These are phyloP conservation scores for Chaetoceros tenuissimus DNA, from an alignment of 108 stramenopile genomes.

Conservation along the genomic window DNA sequence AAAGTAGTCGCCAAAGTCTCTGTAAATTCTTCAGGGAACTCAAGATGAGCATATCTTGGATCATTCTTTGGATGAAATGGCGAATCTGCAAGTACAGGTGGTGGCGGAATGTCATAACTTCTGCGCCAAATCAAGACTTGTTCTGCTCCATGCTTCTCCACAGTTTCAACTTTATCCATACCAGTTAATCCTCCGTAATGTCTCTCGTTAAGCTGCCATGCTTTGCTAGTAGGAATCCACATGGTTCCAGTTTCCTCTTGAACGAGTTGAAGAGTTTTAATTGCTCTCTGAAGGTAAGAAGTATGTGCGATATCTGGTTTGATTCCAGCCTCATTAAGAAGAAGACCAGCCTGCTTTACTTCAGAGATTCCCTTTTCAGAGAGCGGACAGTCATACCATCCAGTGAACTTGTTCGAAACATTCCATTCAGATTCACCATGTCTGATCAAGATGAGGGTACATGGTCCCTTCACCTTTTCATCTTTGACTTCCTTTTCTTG, in stretches of 20 bases:
- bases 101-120: slow-evolving; percentile 86
- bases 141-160: slow-evolving; percentile 88
- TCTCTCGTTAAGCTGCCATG: slow-evolving; percentile 89
- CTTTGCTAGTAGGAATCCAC: slow-evolving; percentile 68
- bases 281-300: slow-evolving; percentile 78
- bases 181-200: slow-evolving; percentile 87
- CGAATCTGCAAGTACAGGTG: slow-evolving; percentile 47
- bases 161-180: slow-evolving; percentile 91
- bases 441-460: slow-evolving; percentile 81
- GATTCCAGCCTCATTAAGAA: slow-evolving; percentile 57
- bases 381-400: slow-evolving; percentile 94
- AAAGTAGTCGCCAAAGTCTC: slow-evolving; percentile 79
- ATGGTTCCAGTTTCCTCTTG: slow-evolving; percentile 79
- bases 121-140: slow-evolving; percentile 88
- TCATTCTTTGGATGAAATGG: slow-evolving; percentile 81
- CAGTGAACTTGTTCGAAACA: slow-evolving; percentile 93
- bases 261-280: slow-evolving; percentile 77
- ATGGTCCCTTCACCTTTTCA: too few species aligned
- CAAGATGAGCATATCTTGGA: slow-evolving; percentile 50
- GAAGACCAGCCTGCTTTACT: slow-evolving; percentile 62
- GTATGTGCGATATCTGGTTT: slow-evolving; percentile 79
- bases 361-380: slow-evolving; percentile 86
- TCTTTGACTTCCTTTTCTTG: too few species aligned
- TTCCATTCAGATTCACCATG: slow-evolving; percentile 97
- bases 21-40: slow-evolving; percentile 60